Conservation (phyloP, 805 yeast genomes). For the Kuraishia cidri region DNA sequence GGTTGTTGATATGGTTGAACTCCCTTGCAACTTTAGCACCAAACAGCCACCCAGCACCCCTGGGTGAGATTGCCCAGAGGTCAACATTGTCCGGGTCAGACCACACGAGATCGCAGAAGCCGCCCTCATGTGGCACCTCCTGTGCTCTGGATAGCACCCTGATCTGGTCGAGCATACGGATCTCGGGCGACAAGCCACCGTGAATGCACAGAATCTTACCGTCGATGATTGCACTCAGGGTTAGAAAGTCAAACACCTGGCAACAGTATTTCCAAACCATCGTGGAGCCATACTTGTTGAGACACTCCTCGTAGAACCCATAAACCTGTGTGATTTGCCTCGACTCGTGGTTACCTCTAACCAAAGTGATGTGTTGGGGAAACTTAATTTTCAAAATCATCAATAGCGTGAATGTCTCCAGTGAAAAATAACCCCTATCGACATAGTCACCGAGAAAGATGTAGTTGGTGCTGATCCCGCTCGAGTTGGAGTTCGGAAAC, state of each 20-base stretch:
- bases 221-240: conserved; percentile 93
- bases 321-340: conserved; percentile 98
- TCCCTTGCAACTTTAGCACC: conserved; percentile 93
- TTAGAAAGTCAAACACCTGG: conserved; percentile 89
- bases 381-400: conserved; percentile 86
- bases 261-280: conserved; percentile 96
- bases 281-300: conserved; percentile 87
- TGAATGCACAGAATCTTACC: conserved; percentile 93
- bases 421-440: conserved; percentile 92
- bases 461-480: conserved; percentile 38
- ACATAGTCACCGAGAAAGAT: conserved; percentile 94
- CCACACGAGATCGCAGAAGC: conserved; percentile 96
- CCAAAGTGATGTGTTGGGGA: conserved; percentile 69
- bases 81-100: conserved; percentile 97
- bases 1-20: conserved; percentile 89
- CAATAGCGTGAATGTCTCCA: conserved; percentile 87
- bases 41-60: conserved; percentile 98
- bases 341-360: conserved; percentile 96
- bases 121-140: conserved; percentile 99
- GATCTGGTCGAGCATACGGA: conserved; percentile 94
- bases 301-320: conserved; percentile 95
- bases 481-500: conserved; percentile 62
- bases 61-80: conserved; percentile 96
- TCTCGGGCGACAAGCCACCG: conserved; percentile 96
- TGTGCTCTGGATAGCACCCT: conserved; percentile 92